Base-by-base conservation (phyloP, 768 basidiomycete genomes). In the Coprinopsis sp. region DNA sequence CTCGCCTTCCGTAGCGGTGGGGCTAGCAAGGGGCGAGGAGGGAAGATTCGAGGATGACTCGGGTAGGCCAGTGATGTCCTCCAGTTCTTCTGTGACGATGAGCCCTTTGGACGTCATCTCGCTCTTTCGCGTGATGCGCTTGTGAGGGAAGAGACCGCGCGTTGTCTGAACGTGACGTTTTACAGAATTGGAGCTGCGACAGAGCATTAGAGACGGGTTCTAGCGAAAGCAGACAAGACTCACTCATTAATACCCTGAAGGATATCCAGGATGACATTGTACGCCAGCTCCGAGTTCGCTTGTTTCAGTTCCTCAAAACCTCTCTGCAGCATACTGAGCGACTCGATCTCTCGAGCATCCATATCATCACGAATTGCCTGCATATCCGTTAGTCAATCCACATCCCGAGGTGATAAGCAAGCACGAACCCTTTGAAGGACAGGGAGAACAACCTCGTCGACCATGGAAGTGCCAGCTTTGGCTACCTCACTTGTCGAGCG, bases 201-300 rank as follows among this genome's bases (percentile, higher is more conserved):
- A 31, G 31, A 24, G 22, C 31, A 46, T 18, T 55, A 37, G 39
- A 38, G 25, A 49, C 33, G 28, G 50, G 49, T 22, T 23, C 41
- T 33, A 39, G 3, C 37, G 33, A 41, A 23, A 10, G 19, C 19
- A 28, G 51, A 18, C 31, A 52, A 43, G 13, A 77, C 88, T 52
- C 63, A 93, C 93, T 91, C 88, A 62, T 95, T 90, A 61, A 98
- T 86, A 12, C 89, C 92, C 28, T 85, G 77, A 8, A 98, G 72
- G 31, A 98, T 80, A 58, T 97, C 94, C 45, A 94, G 80, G 31
- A 98, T 78, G 37, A 95, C 70, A 51, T 82, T 84, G 61, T 96
- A 95, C 1, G 91, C 87, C 25, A 96, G 73, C 48, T 85, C 82
- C 0, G 95, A 79, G 57, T 94, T 93, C 18, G 80, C 78, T 14